phyloP scores from a whole-genome alignment of 768 basidiomycete species.

The Collybiopsis confluens region DNA sequence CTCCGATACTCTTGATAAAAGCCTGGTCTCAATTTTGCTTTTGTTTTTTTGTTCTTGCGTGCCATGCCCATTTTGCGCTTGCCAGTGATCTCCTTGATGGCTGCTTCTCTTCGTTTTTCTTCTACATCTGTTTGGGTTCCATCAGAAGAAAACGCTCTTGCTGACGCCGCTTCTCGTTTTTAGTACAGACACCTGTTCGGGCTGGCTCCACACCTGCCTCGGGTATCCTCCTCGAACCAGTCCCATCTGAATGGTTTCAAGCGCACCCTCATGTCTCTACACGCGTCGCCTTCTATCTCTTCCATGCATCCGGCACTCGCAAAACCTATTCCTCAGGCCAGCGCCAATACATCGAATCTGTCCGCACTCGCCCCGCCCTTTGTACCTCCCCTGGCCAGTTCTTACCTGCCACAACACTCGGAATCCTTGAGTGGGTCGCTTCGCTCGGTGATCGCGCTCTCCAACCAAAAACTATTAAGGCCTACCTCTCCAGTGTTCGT shows the following conservation, averaged over 20 bases:
- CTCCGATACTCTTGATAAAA: no score
- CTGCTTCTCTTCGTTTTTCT: constrained; percentile 6
- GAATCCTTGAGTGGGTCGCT: constrained; percentile 14
- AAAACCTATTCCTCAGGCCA: no score
- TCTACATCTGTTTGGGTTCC: no score
- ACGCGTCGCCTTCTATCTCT: constrained; percentile 23
- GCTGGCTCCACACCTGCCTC: constrained; percentile 12
- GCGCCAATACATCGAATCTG: no score
- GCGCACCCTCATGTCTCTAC: no score
- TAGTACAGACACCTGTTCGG: constrained; percentile 14
- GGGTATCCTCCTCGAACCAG: constrained; percentile 4
- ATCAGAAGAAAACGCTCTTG: constrained; percentile 3
- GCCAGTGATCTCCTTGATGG: constrained; percentile 1
- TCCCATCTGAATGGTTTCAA: constrained; percentile 12
- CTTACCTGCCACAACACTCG: constrained; percentile 10
- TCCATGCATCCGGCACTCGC: constrained; percentile 26
- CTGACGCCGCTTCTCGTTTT: constrained; percentile 11
- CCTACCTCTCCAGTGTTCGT: constrained; percentile 18
- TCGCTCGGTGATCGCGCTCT: no score
- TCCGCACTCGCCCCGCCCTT: no score
- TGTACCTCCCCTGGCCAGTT: constrained; percentile 4
- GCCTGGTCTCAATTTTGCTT: no score
- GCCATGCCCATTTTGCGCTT: constrained; percentile 4
- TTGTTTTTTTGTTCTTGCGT: no score
- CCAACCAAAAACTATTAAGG: no score